These are phyloP conservation scores for Scorias spongiosa DNA, from an alignment of 2,329 filamentous ascomycete genomes.

Conservation along the genomic window DNA sequence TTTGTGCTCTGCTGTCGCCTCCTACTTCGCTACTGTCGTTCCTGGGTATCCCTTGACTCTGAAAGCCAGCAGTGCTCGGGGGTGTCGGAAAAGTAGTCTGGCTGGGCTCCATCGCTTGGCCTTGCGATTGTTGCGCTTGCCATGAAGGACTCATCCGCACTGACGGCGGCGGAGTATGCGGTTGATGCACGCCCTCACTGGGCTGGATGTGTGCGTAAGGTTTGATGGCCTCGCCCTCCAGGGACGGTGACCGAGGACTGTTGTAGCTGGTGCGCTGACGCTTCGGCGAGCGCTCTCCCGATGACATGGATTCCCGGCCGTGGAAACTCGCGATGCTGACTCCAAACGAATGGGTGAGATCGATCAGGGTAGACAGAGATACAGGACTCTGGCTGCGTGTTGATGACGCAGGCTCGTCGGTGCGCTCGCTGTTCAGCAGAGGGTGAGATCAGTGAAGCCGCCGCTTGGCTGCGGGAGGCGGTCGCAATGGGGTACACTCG, in stretches of 20 bases:
- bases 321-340: too few species aligned
- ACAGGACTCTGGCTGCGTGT: too few species aligned
- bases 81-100: slow-evolving; percentile 22
- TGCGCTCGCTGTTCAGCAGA: neutral
- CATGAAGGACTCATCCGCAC: slow-evolving; percentile 33
- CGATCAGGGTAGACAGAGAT: too few species aligned
- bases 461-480: neutral
- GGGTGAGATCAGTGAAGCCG: neutral
- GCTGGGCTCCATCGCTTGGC: slow-evolving; percentile 4
- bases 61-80: slow-evolving; percentile 24
- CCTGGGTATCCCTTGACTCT: slow-evolving; percentile 12
- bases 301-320: slow-evolving; percentile 13
- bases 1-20: slow-evolving; percentile 12
- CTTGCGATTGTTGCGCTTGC: slow-evolving; percentile 15
- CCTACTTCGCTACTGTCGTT: slow-evolving; percentile 11
- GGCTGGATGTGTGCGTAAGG: slow-evolving; percentile 27
- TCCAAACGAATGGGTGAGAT: too few species aligned
- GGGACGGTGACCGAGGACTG: neutral
- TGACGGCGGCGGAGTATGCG: slow-evolving; percentile 33
- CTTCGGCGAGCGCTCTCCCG: slow-evolving; percentile 20
- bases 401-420: neutral
- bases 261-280: slow-evolving; percentile 26
- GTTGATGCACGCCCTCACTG: slow-evolving; percentile 18
- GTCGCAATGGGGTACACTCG: too few species aligned
- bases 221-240: slow-evolving; percentile 20